A percentile compares a stretch with the other conserved stretches of the same genome.
phyloP scores from a whole-genome alignment of 306 rosid species.

The Pachyrhizus erosus region DNA sequence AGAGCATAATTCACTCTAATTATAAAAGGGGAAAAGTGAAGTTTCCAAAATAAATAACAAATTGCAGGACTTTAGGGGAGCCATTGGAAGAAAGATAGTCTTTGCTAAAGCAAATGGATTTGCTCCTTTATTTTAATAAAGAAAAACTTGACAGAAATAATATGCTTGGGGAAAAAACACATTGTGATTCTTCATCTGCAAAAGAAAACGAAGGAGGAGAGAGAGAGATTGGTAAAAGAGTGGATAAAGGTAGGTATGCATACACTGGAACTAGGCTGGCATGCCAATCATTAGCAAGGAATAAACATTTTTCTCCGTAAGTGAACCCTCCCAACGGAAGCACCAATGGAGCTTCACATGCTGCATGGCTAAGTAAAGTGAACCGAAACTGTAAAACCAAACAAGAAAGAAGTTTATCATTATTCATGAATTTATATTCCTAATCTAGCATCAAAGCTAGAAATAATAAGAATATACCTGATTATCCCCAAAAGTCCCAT shows the following conservation, averaged over 20 bases:
- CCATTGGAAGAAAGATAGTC: conserved; percentile 23
- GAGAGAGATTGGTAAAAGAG: background rate
- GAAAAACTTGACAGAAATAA: conserved; percentile 12
- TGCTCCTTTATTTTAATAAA: conserved; percentile 11
- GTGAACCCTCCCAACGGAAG: conserved; percentile 88
- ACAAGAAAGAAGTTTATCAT: conserved; percentile 54
- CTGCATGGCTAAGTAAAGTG: conserved; percentile 95
- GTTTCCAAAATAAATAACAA: conserved; percentile 29
- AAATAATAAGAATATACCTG: conserved; percentile 59
- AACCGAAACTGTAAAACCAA: conserved; percentile 92
- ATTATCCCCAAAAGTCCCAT: conserved; percentile 84
- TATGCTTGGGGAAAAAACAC: background rate
- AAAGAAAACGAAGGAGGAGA: background rate
- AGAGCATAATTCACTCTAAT: background rate
- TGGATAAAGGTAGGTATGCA: conserved; percentile 38
- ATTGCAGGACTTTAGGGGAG: conserved; percentile 7
- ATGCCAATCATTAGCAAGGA: conserved; percentile 94
- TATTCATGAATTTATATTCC: conserved; percentile 38
- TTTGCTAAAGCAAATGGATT: background rate
- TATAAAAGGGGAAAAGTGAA: background rate
- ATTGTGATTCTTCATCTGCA: background rate
- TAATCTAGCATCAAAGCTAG: conserved; percentile 32
- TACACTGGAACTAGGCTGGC: conserved; percentile 93
- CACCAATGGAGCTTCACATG: conserved; percentile 92
- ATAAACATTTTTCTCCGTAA: conserved; percentile 76